A percentile compares a stretch with the other conserved stretches of the same genome.
Evolutionary conservation across 768 basidiomycete genomes (phyloP).

Genomic region (Tylopilus subfusipes): DNA sequence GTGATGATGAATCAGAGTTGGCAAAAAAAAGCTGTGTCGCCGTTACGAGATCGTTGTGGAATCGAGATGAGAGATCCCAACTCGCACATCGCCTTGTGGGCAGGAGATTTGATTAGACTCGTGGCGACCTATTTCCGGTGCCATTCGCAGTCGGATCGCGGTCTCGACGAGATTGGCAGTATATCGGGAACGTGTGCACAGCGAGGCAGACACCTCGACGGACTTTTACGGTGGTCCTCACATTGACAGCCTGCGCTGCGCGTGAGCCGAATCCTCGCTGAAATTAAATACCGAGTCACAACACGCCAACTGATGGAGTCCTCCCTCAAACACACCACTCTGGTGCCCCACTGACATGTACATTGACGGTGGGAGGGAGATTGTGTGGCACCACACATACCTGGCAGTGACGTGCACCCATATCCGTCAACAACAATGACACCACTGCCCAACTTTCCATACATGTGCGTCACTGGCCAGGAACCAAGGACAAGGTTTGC

Average conservation of each 20-base stretch:
- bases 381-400: neutral
- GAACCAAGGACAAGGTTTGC: neutral
- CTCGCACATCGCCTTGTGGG: constrained; percentile 5
- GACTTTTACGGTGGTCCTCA: neutral
- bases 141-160: constrained; percentile 14
- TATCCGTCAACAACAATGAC: constrained; percentile 8
- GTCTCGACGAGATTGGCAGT: constrained; percentile 28
- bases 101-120: constrained; percentile 24
- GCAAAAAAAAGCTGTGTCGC: constrained; percentile 26
- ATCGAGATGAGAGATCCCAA: constrained; percentile 22
- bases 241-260: constrained; percentile 11
- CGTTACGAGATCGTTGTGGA: constrained; percentile 22
- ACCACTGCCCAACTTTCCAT: constrained; percentile 6
- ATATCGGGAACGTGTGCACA: constrained; percentile 26
- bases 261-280: constrained; percentile 8
- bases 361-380: neutral
- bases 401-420: constrained; percentile 1
- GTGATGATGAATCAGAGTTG: constrained; percentile 12
- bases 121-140: constrained; percentile 31
- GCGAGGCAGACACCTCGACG: constrained; percentile 23
- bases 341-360: neutral
- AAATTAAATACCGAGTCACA: constrained; percentile 23
- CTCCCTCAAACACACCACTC: constrained; percentile 5
- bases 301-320: constrained; percentile 12
- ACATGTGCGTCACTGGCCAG: constrained; percentile 16